phyloP scores from a whole-genome alignment of 805 yeast genomes.

The Candida lessepsii region DNA sequence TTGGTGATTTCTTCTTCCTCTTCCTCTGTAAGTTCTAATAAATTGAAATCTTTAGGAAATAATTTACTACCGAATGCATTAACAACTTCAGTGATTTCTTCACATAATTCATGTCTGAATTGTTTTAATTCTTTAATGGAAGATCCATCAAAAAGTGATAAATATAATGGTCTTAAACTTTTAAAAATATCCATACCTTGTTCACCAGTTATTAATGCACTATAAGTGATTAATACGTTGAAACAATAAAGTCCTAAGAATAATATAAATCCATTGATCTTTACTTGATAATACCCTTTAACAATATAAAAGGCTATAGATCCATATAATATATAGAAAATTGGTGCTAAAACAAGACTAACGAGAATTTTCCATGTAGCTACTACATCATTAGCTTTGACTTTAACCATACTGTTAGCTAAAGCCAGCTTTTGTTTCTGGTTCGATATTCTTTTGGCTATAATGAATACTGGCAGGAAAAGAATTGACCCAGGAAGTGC shows the following conservation, averaged over 20 bases:
- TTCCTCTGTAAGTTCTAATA: constrained; percentile 45
- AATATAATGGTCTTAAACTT: constrained; percentile 76
- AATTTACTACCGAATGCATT: constrained; percentile 80
- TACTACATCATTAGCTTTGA: constrained; percentile 88
- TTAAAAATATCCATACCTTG: constrained; percentile 87
- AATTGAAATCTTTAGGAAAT: constrained; percentile 76
- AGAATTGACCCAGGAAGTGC: constrained; percentile 87
- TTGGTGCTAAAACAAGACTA: constrained; percentile 84
- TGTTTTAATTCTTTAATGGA: constrained; percentile 58
- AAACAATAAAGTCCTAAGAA: constrained; percentile 52
- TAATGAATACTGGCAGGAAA: constrained; percentile 84
- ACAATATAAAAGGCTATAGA: constrained; percentile 28
- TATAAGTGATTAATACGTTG: constrained; percentile 74
- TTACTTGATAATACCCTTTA: constrained; percentile 10
- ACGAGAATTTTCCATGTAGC: constrained; percentile 97
- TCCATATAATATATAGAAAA: constrained; percentile 80
- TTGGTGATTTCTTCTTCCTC: constrained; percentile 30
- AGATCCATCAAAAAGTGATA: constrained; percentile 58
- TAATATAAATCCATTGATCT: constrained; percentile 16
- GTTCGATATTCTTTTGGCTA: constrained; percentile 71
- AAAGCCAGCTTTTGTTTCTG: constrained; percentile 76
- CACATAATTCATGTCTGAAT: constrained; percentile 60
- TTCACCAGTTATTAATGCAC: constrained; percentile 92
- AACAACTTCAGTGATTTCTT: constrained; percentile 74
- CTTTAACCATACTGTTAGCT: constrained; percentile 84